Conservation (phyloP, 169 alveolate species). For the Sarcocystis neurona region DNA sequence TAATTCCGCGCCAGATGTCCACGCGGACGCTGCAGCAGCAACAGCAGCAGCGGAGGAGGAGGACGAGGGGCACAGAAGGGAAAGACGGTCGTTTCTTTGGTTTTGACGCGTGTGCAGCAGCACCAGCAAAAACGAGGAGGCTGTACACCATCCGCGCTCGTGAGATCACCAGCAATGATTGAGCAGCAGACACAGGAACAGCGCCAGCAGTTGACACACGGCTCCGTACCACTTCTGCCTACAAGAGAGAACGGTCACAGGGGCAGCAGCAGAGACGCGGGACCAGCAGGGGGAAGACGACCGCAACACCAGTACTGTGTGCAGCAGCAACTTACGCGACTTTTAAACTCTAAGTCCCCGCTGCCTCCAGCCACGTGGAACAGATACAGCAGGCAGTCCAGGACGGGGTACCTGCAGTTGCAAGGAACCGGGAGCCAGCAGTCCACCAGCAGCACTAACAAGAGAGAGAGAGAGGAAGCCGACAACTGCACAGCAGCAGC, state of each 20-base stretch:
- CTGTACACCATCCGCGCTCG: too few species aligned
- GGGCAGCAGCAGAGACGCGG: neutral
- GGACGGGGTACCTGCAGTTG: conserved; percentile 34
- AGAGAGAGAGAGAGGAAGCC: neutral
- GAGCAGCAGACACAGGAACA: neutral
- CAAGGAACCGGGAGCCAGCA: neutral
- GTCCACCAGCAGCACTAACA: neutral
- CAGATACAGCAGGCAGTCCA: conserved; percentile 31
- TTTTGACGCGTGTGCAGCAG: too few species aligned
- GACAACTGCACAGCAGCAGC: neutral
- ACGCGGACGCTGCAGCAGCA: too few species aligned
- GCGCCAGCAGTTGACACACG: neutral
- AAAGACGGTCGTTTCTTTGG: too few species aligned
- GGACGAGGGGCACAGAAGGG: too few species aligned
- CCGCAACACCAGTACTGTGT: too few species aligned
- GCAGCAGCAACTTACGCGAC: neutral
- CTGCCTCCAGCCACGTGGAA: conserved; percentile 10
- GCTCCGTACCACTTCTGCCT: neutral
- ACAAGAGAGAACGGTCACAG: neutral
- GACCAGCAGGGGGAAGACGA: neutral
- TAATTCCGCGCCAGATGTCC: too few species aligned
- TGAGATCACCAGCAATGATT: neutral
- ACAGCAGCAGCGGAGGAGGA: too few species aligned
- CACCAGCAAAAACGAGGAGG: too few species aligned
- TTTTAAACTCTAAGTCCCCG: conserved; percentile 1